These are phyloP conservation scores for Monilinia fructigena DNA, from an alignment of 2,329 filamentous ascomycete genomes.

Conservation along the genomic window DNA sequence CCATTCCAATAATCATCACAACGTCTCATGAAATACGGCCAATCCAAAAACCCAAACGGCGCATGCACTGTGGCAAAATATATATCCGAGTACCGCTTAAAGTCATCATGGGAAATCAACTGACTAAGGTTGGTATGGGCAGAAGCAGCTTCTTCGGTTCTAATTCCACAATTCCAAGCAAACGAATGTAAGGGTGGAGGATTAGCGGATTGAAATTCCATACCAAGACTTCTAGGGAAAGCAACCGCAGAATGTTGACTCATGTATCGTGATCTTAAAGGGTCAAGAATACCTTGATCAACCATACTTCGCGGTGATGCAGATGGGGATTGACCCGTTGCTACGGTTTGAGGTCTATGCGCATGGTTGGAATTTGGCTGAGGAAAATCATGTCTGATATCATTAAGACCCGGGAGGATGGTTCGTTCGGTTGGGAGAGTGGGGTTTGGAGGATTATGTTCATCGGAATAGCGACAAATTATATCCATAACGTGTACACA, in stretches of 20 bases:
- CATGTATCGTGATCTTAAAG: slow-evolving; percentile 27
- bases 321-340: background rate
- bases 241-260: slow-evolving; percentile 39
- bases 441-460: background rate
- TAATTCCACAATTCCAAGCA: slow-evolving; percentile 41
- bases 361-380: background rate
- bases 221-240: slow-evolving; percentile 40
- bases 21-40: slow-evolving; percentile 32
- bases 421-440: background rate
- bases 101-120: slow-evolving; percentile 24
- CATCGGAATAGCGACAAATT: slow-evolving; percentile 32
- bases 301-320: slow-evolving; percentile 25
- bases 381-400: background rate
- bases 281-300: slow-evolving; percentile 25
- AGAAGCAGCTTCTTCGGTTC: slow-evolving; percentile 32
- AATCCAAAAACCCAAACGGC: slow-evolving; percentile 40
- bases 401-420: background rate
- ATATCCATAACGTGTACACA: slow-evolving; percentile 33
- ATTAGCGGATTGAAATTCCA: slow-evolving; percentile 39
- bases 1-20: slow-evolving; percentile 39
- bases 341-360: background rate
- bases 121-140: slow-evolving; percentile 30
- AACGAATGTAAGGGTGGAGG: slow-evolving; percentile 43
- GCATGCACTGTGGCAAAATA: slow-evolving; percentile 39
- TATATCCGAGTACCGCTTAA: slow-evolving; percentile 30